Percentiles rank a stretch among this genome's conserved stretches.
Evolutionary conservation across 2,329 filamentous ascomycete genomes (phyloP).

Genomic region (Aspergillus japonicus): DNA sequence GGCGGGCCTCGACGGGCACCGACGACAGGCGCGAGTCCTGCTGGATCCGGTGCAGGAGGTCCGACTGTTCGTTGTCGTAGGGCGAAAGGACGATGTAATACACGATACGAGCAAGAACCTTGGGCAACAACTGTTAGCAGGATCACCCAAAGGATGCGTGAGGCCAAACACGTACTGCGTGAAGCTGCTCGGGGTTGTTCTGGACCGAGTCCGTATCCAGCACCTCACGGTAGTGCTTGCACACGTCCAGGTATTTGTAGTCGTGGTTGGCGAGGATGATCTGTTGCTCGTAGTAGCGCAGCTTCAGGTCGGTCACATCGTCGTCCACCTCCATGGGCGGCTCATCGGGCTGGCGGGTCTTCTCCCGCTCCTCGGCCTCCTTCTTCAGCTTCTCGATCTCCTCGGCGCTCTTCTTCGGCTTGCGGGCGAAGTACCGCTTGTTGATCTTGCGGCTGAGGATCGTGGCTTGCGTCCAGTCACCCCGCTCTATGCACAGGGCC

Average conservation of each 20-base stretch:
- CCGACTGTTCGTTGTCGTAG: conserved; percentile 97
- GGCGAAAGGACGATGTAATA: conserved; percentile 96
- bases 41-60: conserved; percentile 90
- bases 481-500: conserved; percentile 87
- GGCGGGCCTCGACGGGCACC: conserved; percentile 75
- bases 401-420: conserved; percentile 85
- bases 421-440: conserved; percentile 85
- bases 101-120: conserved; percentile 91
- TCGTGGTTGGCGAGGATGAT: conserved; percentile 95
- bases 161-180: conserved; percentile 64
- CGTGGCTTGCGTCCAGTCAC: conserved; percentile 92
- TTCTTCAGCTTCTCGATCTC: conserved; percentile 89
- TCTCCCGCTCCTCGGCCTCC: conserved; percentile 73
- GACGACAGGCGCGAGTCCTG: conserved; percentile 77
- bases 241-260: conserved; percentile 93
- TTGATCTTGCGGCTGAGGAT: conserved; percentile 97
- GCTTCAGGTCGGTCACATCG: conserved; percentile 93
- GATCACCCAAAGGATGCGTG: conserved; percentile 1
- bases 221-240: conserved; percentile 97
- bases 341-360: conserved; percentile 73
- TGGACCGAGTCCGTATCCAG: conserved; percentile 94
- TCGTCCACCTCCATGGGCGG: conserved; percentile 74
- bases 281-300: conserved; percentile 96
- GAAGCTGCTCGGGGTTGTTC: conserved; percentile 80
- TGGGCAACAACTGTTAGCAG: conserved; percentile 10